Evolutionary conservation across 2,329 filamentous ascomycete species (phyloP), one percentile per base, ranked within the genome.

Genomic region (Alternaria rosae): DNA sequence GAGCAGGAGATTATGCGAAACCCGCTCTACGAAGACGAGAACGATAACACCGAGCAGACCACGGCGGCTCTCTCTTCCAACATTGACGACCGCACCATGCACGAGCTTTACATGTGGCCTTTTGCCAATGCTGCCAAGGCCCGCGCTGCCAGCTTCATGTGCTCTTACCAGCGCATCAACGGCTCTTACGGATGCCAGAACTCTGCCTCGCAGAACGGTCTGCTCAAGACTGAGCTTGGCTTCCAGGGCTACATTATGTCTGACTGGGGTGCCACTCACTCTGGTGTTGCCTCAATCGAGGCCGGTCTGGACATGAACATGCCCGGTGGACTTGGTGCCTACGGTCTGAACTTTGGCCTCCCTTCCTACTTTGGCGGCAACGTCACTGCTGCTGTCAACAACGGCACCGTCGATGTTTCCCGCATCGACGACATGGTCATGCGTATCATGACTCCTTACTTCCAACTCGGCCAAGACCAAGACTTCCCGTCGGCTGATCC

Each of bases 81-180:
- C 67, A 80, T 90, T 6, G 85, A 90, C 62, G 89, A 91, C 73
- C 85, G 86, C 64, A 88, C 88, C 0, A 81, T 91, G 57, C 88
- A 90, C 67, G 88, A 91, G 73, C 80, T 87, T 23, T 91, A 91
- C 62, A 81, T 88, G 5, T 91, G 87, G 85, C 88, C 89, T 0
- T 91, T 91, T 59, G 84, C 87, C 69, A 86, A 91, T 58, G 85
- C 86, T 0, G 78, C 90, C 13, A 82, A 79, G 32, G 87, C 87
- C 5, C 86, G 87, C 6, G 84, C 83, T 3, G 85, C 82, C 0
- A 86, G 84, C 0, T 79, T 90, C 57, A 91, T 91, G 89, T 91
- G 89, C 69, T 78, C 78, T 1, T 82, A 83, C 64, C 75, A 82
- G 47, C 64, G 74, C 10, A 64, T 79, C 50, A 79, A 80, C 60